phyloP scores from a whole-genome alignment of 768 basidiomycete species.

The Xerocomellus amylosporus region DNA sequence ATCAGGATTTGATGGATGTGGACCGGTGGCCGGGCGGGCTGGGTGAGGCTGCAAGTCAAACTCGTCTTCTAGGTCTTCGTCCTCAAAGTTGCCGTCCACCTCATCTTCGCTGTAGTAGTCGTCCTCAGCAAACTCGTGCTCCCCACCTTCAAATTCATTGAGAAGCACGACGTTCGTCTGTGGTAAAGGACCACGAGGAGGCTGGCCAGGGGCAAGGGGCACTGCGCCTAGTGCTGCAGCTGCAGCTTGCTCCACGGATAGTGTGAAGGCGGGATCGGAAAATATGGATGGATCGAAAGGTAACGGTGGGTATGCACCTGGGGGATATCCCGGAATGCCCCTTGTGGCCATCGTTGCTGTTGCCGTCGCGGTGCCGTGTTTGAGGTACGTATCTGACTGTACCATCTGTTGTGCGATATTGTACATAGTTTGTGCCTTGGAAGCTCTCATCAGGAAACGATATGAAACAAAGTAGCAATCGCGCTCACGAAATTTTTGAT shows the following conservation, averaged over 20 bases:
- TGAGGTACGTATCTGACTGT: constrained; percentile 40
- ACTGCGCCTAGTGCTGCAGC: constrained; percentile 34
- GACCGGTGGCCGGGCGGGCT: constrained; percentile 18
- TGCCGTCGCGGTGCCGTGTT: constrained; percentile 33
- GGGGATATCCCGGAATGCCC: constrained; percentile 38
- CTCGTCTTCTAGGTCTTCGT: constrained; percentile 34
- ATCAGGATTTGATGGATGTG: constrained; percentile 21
- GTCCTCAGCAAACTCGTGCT: constrained; percentile 39
- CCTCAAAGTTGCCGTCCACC: constrained; percentile 42
- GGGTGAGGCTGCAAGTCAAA: constrained; percentile 29
- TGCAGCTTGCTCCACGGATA: constrained; percentile 49
- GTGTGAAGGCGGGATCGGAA: constrained; percentile 50
- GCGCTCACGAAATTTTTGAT: constrained; percentile 64
- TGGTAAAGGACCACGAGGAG: constrained; percentile 32
- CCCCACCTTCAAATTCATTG: constrained; percentile 37
- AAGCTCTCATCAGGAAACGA: constrained; percentile 32
- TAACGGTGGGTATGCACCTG: constrained; percentile 40
- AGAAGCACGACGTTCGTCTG: constrained; percentile 39
- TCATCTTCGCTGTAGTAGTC: constrained; percentile 49
- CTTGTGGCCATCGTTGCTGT: constrained; percentile 34
- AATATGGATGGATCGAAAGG: constrained; percentile 55
- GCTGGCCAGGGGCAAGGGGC: constrained; percentile 31
- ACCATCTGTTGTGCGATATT: constrained; percentile 67
- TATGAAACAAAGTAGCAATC: constrained; percentile 23
- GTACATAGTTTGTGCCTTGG: constrained; percentile 62